phyloP scores from a whole-genome alignment of 805 yeast species.

The Brettanomyces custersianus region DNA sequence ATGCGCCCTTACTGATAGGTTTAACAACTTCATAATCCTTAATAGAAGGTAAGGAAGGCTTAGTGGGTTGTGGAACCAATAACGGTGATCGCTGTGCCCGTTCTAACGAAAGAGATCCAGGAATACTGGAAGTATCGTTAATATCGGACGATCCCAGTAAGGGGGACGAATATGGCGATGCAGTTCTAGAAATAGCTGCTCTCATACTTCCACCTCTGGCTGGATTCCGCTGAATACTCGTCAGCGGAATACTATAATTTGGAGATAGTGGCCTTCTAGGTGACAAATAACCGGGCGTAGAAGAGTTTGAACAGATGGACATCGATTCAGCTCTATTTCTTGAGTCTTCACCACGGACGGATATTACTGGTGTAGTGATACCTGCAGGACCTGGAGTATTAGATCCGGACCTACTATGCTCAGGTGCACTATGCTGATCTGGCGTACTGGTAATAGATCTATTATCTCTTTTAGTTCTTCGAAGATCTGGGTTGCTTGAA shows the following conservation, averaged over 20 bases:
- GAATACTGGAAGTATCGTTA: neutral
- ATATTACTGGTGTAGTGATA: constrained; percentile 21
- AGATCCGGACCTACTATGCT: constrained; percentile 13
- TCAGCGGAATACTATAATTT: constrained; percentile 42
- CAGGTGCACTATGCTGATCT: too few relatives aligned
- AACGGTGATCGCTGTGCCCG: constrained; percentile 78
- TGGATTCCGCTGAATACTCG: constrained; percentile 52
- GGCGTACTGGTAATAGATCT: too few relatives aligned
- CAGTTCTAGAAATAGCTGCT: constrained; percentile 15
- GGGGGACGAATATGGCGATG: constrained; percentile 53
- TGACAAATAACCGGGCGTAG: constrained; percentile 26
- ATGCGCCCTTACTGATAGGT: constrained; percentile 95
- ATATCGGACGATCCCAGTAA: constrained; percentile 39
- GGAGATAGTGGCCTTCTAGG: constrained; percentile 56
- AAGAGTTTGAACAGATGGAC: constrained; percentile 5
- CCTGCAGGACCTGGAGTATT: constrained; percentile 15
- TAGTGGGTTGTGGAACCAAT: constrained; percentile 53
- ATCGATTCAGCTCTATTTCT: constrained; percentile 4
- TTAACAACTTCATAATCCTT: constrained; percentile 83
- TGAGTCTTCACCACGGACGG: constrained; percentile 14
- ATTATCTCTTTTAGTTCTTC: constrained; percentile 1
- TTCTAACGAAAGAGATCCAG: constrained; percentile 9
- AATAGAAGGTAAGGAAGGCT: constrained; percentile 58
- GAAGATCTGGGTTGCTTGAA: constrained; percentile 1
- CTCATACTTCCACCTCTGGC: constrained; percentile 12